Evolutionary conservation across 2,329 filamentous ascomycete species (phyloP), one percentile per base, ranked within the genome.

Genomic region (Xylaria sp.): DNA sequence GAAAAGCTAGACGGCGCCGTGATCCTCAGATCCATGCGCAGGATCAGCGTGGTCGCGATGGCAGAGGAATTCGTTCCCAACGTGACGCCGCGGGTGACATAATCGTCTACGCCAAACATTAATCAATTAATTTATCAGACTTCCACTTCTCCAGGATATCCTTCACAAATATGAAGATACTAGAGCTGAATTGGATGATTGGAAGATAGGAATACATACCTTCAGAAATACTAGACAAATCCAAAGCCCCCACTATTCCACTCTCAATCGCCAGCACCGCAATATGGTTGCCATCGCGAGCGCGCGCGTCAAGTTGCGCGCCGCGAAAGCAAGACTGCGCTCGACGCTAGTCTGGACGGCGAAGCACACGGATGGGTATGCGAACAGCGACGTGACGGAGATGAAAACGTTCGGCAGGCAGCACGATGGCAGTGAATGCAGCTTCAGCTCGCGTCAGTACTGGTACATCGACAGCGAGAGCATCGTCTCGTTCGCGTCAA

Each of bases 391-490:
- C 7, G 76, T 85, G 6, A 88, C 75, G 3, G 86, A 84, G 52
- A 90, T 78, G 5, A 80, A 73, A 5, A 88, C 75, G 71, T 85
- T 88, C 1, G 88, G 88, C 1, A 86, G 76, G 88, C 1, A 86
- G 76, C 4, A 86, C 79, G 65, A 90, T 89, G 49, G 84, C 82
- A 49, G 83, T 73, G 73, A 88, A 76, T 89, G 86, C 18, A 80
- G 77, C 25, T 80, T 80, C 15, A 90, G 82, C 78, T 90, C 87
- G 48, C 83, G 81, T 2, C 87, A 84, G 78, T 89, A 89, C 65
- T 86, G 84, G 75, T 86, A 89, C 86, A 90, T 90, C 0, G 88
- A 87, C 20, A 90, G 78, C 1, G 88, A 87, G 2, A 90, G 82
- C 1, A 86, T 82, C 0, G 90, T 85, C 71, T 90, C 90, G 69